Conservation (phyloP, 2,329 filamentous ascomycete species). For the Neurospora sp. region DNA sequence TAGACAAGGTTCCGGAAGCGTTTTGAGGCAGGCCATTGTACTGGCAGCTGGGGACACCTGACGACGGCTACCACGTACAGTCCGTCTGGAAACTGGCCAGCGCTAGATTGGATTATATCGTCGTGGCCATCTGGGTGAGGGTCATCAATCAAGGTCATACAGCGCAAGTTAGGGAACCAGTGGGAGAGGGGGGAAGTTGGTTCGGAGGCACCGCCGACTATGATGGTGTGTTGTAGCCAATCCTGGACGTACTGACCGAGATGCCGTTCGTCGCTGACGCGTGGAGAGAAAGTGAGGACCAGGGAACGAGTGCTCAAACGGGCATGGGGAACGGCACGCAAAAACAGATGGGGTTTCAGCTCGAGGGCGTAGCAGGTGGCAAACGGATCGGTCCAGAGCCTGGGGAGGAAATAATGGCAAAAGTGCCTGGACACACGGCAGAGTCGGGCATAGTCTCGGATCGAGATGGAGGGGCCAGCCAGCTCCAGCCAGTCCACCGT, state of each 20-base stretch:
- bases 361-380: slow-evolving; percentile 30
- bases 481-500: slow-evolving; percentile 39
- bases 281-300: slow-evolving; percentile 10
- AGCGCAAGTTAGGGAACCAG: not conserved
- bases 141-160: not conserved
- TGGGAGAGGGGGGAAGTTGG: not conserved
- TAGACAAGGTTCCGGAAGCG: not conserved
- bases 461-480: slow-evolving; percentile 33
- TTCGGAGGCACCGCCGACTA: no score
- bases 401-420: slow-evolving; percentile 39
- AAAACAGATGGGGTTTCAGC: slow-evolving; percentile 19
- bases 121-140: not conserved
- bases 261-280: no score
- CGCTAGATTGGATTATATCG: not conserved
- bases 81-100: not conserved
- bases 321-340: slow-evolving; percentile 13
- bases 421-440: slow-evolving; percentile 40
- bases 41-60: not conserved
- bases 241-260: no score
- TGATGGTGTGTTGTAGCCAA: no score
- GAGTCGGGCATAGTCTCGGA: slow-evolving; percentile 33
- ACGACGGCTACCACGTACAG: not conserved
- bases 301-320: slow-evolving; percentile 31
- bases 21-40: not conserved
- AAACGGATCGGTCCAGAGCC: slow-evolving; percentile 43